These are phyloP conservation scores for Globisporangium cylindrosporum DNA, from an alignment of 352 stramenopile species.

Conservation along the genomic window DNA sequence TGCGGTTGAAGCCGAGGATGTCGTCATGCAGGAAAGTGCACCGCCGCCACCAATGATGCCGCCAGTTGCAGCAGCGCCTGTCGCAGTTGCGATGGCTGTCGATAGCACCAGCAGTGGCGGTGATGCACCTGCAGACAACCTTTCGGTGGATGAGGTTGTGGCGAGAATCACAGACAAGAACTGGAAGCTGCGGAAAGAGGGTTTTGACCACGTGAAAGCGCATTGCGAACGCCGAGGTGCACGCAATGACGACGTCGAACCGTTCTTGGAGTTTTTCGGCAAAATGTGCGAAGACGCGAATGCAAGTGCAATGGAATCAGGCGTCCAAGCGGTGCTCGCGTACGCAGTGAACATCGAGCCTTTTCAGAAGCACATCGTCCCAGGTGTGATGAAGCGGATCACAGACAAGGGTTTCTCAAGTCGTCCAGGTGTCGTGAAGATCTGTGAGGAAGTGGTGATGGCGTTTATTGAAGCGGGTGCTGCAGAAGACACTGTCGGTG, in stretches of 20 bases:
- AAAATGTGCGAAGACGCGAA: constrained; percentile 87
- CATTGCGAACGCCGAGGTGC: constrained; percentile 51
- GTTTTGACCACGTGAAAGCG: constrained; percentile 69
- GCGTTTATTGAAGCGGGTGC: constrained; percentile 75
- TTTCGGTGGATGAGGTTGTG: constrained; percentile 47
- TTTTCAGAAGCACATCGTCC: constrained; percentile 69
- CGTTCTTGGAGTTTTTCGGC: constrained; percentile 55
- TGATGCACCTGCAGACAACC: constrained; percentile 12
- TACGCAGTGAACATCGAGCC: constrained; percentile 64
- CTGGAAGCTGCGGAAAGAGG: constrained; percentile 86
- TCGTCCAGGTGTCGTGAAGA: constrained; percentile 68
- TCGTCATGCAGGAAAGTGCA: constrained; percentile 21
- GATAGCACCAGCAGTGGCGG: constrained; percentile 1
- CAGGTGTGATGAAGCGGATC: constrained; percentile 68
- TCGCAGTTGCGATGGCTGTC: constrained; percentile 8
- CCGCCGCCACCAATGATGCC: constrained; percentile 3
- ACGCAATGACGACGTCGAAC: constrained; percentile 39
- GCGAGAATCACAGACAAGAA: constrained; percentile 76
- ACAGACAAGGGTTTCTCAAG: constrained; percentile 85
- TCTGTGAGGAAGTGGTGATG: constrained; percentile 74
- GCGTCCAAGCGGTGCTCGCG: constrained; percentile 65
- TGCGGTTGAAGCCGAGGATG: constrained; percentile 17
- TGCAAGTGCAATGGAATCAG: constrained; percentile 77
- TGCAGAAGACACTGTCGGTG: constrained; percentile 66
- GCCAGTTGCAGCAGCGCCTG: constrained; percentile 12